Percentiles rank a stretch among this genome's conserved stretches.
These are phyloP conservation scores for Pythium aristosporum DNA, from an alignment of 352 stramenopile species.

Conservation along the genomic window DNA sequence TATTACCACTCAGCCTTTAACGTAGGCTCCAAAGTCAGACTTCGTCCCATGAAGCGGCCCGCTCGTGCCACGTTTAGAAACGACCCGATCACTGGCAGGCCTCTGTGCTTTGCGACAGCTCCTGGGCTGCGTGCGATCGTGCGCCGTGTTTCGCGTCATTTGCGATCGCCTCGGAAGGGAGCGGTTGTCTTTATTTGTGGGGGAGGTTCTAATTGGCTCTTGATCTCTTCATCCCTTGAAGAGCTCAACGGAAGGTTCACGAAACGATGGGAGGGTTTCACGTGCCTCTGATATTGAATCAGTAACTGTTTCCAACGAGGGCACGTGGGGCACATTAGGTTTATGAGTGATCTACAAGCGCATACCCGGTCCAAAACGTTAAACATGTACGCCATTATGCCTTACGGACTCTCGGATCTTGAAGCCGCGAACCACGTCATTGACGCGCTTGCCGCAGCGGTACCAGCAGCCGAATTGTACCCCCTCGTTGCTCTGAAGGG, in stretches of 20 bases:
- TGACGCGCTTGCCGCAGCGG: background rate
- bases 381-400: background rate
- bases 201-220: background rate
- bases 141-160: background rate
- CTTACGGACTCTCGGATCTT: background rate
- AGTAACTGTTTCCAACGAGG: background rate
- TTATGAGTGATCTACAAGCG: background rate
- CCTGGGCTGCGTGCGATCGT: background rate
- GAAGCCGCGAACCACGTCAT: background rate
- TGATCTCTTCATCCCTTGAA: background rate
- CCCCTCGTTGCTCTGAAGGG: background rate
- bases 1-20: background rate
- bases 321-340: background rate
- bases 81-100: background rate
- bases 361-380: background rate
- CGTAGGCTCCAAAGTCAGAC: too few species aligned
- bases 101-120: background rate
- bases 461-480: background rate
- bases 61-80: constrained; percentile 1
- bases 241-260: background rate
- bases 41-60: background rate
- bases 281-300: background rate
- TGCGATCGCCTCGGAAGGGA: background rate
- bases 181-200: background rate
- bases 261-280: constrained; percentile 4